Evolutionary conservation across 805 yeast genomes (phyloP).

Genomic region (Ogataea henricii): DNA sequence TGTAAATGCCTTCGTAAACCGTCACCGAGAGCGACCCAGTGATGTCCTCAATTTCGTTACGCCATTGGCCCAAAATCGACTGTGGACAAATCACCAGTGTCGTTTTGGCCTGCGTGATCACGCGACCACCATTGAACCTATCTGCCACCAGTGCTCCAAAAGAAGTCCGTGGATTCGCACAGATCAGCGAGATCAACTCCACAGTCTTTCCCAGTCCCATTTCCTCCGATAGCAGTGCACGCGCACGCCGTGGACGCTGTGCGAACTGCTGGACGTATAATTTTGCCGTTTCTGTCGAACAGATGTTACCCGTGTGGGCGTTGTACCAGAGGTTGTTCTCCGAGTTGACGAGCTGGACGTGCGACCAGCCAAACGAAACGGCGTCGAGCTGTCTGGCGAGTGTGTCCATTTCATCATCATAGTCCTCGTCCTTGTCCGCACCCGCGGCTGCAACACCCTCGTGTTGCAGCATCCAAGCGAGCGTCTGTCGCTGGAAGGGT

Average conservation of each 20-base stretch:
- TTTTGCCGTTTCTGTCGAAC: slow-evolving; percentile 36
- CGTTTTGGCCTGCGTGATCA: slow-evolving; percentile 57
- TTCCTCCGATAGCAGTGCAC: slow-evolving; percentile 85
- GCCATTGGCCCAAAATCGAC: slow-evolving; percentile 85
- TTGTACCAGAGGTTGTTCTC: slow-evolving; percentile 46
- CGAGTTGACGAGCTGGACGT: slow-evolving; percentile 20
- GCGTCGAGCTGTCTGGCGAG: slow-evolving; percentile 39
- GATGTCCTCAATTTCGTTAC: slow-evolving; percentile 59
- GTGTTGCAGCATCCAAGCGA: slow-evolving; percentile 55
- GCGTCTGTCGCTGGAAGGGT: slow-evolving; percentile 54
- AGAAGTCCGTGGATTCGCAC: slow-evolving; percentile 57
- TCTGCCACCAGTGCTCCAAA: slow-evolving; percentile 33
- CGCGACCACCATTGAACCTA: slow-evolving; percentile 43
- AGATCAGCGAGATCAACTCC: slow-evolving; percentile 69
- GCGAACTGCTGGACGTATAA: slow-evolving; percentile 24
- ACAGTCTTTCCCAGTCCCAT: slow-evolving; percentile 98
- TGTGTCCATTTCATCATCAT: slow-evolving; percentile 1
- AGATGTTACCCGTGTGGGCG: slow-evolving; percentile 49
- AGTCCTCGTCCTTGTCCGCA: too few relatives aligned
- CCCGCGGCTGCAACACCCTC: slow-evolving; percentile 43
- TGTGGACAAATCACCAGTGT: slow-evolving; percentile 86
- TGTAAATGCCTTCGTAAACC: slow-evolving; percentile 60
- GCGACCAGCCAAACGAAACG: slow-evolving; percentile 57
- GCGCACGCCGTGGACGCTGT: slow-evolving; percentile 34
- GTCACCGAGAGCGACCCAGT: slow-evolving; percentile 65